Evolutionary conservation across 2,329 filamentous ascomycete genomes (phyloP).

Genomic region (Xylaria arbuscula): DNA sequence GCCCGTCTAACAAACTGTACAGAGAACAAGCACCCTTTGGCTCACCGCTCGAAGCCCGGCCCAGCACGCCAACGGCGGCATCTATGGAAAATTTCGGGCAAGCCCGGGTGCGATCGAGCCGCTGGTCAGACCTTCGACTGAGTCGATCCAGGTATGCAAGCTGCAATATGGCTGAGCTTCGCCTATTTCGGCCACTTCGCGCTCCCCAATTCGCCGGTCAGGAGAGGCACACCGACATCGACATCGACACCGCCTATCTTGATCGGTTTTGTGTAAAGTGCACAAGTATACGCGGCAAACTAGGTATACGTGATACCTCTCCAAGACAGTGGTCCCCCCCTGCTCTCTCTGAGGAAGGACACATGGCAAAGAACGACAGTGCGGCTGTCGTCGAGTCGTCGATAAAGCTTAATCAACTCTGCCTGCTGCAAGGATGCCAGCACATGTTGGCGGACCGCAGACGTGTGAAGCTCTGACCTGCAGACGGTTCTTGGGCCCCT

Average conservation of each 20-base stretch:
- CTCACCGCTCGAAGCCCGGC: constrained; percentile 37
- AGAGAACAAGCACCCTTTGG: constrained; percentile 24
- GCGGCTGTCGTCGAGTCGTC: constrained; percentile 16
- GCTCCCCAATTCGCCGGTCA: constrained; percentile 13
- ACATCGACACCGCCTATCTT: constrained; percentile 31
- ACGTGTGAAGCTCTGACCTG: constrained; percentile 32
- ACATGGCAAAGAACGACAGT: constrained; percentile 27
- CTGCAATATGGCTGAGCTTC: constrained; percentile 20
- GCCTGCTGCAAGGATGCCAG: constrained; percentile 20
- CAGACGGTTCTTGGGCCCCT: constrained; percentile 30
- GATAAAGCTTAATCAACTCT: constrained; percentile 9
- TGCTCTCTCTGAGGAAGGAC: constrained; percentile 2
- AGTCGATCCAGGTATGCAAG: constrained; percentile 15
- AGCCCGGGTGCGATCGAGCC: constrained; percentile 19
- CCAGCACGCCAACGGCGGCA: constrained; percentile 38
- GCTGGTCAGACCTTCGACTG: constrained; percentile 18
- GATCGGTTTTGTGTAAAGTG: neutral
- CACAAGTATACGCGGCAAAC: constrained; percentile 18
- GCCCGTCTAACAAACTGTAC: constrained; percentile 37
- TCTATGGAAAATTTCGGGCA: constrained; percentile 27
- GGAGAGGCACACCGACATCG: constrained; percentile 18
- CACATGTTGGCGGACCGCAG: constrained; percentile 17
- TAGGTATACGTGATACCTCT: neutral
- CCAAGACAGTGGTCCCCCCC: constrained; percentile 7
- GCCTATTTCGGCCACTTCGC: constrained; percentile 27